These are phyloP conservation scores for Moniliophthora roreri DNA, from an alignment of 1,284 basidiomycete species.

Conservation along the genomic window DNA sequence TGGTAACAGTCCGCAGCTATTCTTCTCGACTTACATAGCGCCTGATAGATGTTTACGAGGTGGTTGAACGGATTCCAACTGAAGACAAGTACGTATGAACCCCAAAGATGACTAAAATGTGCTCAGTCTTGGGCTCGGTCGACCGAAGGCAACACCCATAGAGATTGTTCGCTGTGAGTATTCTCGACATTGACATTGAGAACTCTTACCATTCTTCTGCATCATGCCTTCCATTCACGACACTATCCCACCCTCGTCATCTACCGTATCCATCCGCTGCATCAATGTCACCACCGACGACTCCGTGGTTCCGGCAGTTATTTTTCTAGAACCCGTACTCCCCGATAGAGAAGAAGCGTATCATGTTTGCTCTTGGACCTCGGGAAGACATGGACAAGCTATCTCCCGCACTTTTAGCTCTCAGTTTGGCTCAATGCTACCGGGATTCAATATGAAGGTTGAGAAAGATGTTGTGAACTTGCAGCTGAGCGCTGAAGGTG, in stretches of 20 bases:
- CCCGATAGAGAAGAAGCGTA: constrained; percentile 17
- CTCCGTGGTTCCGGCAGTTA: neutral
- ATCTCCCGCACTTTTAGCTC: neutral
- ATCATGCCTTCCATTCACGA: no score
- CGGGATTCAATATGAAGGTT: constrained; percentile 4
- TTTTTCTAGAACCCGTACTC: constrained; percentile 18
- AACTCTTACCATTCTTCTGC: no score
- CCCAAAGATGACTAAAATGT: no score
- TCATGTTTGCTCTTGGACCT: constrained; percentile 22
- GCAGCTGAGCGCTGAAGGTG: constrained; percentile 15
- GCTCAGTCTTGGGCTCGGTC: no score
- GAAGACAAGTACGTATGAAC: no score
- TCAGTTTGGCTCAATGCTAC: neutral
- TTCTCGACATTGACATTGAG: no score
- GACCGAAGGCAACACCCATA: no score
- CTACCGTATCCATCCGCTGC: constrained; percentile 15
- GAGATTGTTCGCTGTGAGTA: no score
- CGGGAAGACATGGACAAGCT: constrained; percentile 18
- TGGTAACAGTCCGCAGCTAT: no score
- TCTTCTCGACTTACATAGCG: no score
- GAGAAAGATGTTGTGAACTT: constrained; percentile 18
- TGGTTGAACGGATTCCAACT: no score
- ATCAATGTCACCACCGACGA: constrained; percentile 14
- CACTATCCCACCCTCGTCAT: constrained; percentile 13
- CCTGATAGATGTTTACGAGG: no score